Base-by-base conservation (phyloP, 2,329 filamentous ascomycete genomes). In the Amauroascus niger region DNA sequence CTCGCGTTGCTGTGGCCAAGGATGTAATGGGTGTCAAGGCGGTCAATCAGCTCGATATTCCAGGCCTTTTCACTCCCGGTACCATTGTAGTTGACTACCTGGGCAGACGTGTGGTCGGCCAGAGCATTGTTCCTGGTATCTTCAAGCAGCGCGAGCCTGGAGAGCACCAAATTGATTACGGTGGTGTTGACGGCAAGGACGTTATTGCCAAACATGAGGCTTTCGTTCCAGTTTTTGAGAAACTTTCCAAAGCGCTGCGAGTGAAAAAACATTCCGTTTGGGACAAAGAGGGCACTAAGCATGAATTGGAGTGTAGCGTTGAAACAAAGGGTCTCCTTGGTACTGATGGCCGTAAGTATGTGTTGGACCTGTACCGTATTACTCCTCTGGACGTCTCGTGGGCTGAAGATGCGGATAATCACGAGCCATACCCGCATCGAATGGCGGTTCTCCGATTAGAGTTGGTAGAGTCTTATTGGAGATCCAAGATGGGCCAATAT, bases 131-230 rank as follows among this genome's bases (percentile, higher is more conserved):
- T 16, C 93, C 93, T 4, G 94, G 93, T 56, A 98, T 98, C 65
- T 98, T 98, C 79, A 97, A 96, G 76, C 93, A 97, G 74, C 84
- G 91, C 33, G 93, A 97, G 65, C 88, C 90, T 28, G 93, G 90
- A 50, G 93, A 98, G 79, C 93, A 95, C 71, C 93, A 97, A 71
- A 97, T 98, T 62, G 93, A 98, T 69, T 98, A 98, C 65, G 93
- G 93, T 66, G 93, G 91, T 60, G 93, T 97, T 30, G 93, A 98
- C 68, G 93, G 94, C 60, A 95, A 95, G 72, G 93, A 98, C 61
- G 81, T 95, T 24, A 88, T 98, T 49, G 90, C 93, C 0, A 86
- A 88, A 11, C 88, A 97, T 65, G 84, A 94, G 66, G 82, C 84
- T 18, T 98, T 98, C 63, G 82, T 82, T 0, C 75, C 85, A 26